Conservation (phyloP, 2,329 filamentous ascomycete genomes). For the Ophiocordyceps robertsii region DNA sequence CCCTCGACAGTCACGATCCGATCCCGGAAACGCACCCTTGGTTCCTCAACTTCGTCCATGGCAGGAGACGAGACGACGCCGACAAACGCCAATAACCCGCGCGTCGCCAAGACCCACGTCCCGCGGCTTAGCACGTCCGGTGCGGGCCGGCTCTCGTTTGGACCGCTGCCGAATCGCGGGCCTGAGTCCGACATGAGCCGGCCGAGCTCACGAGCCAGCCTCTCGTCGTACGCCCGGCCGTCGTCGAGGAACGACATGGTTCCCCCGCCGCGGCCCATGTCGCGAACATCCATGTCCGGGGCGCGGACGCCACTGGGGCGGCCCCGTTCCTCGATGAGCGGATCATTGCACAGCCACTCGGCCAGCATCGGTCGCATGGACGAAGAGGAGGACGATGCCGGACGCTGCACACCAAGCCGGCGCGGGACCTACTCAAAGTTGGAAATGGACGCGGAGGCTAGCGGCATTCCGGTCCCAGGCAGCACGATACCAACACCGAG, state of each 20-base stretch:
- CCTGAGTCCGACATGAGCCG: conserved; percentile 36
- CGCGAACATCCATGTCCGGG: conserved; percentile 47
- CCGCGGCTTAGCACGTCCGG: conserved; percentile 48
- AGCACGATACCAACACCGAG: conserved; percentile 34
- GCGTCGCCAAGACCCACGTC: conserved; percentile 33
- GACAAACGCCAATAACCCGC: conserved; percentile 18
- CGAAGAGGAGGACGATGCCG: conserved; percentile 25
- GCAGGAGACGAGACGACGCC: conserved; percentile 39
- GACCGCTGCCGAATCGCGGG: conserved; percentile 43
- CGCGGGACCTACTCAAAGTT: conserved; percentile 38
- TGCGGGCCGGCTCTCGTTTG: conserved; percentile 50
- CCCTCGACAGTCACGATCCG: conserved; percentile 51
- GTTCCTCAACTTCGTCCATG: conserved; percentile 36
- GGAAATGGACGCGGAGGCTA: conserved; percentile 25
- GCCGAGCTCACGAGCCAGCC: conserved; percentile 61
- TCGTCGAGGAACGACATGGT: conserved; percentile 40
- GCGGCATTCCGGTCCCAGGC: conserved; percentile 25
- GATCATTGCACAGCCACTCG: conserved; percentile 45
- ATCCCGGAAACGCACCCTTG: conserved; percentile 53
- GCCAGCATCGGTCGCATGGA: conserved; percentile 44
- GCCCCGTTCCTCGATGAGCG: conserved; percentile 58
- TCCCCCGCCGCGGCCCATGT: conserved; percentile 45
- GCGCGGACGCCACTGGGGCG: conserved; percentile 54
- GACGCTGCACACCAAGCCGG: conserved; percentile 38
- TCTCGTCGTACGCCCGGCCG: conserved; percentile 39